Evolutionary conservation across 306 rosid species (phyloP), one percentile per base, ranked within the genome.

Genomic region (Quercus cerris): DNA sequence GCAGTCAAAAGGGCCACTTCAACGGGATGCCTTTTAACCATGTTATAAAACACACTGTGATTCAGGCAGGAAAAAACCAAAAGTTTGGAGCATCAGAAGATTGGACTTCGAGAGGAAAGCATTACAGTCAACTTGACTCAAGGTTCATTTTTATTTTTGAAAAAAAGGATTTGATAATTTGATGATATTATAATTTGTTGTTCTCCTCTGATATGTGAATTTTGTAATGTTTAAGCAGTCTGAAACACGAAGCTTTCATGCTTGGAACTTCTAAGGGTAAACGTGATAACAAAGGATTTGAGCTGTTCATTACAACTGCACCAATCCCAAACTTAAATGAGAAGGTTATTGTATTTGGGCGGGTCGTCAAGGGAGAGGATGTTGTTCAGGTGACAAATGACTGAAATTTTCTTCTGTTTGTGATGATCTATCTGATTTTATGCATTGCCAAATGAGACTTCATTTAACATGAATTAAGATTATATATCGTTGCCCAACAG

Each of bases 231-330:
- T 74, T 75, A 75, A 70, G 64, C 84, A 95, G 97, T 81, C 77
- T 91, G 86, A 95, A 93, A 84, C 97, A 95, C n/a, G 96, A 93
- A 73, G 98, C 97, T 0, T 95, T 95, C 78, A 85, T 91, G 94
- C 92, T 95, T 73, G 99, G 99, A 77, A 95, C 99, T 77, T 87
- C 98, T 17, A 93, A 91, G 88, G 90, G 87, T 17, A 93, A 90
- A 74, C 91, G 78, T 67, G 74, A 62, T 80, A 74, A 83, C 83
- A 85, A 91, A 77, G 93, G 87, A 84, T 96, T 96, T 85, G 93
- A 93, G 87, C 91, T 96, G 81, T 92, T 93, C 77, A 91, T 96
- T 74, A 96, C 99, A 51, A 96, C 99, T 75, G 98, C 99, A 59
- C 99, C 99, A 1, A 96, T 96, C 63, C 98, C 99, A 27, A 97